Evolutionary conservation across 345 rosid genomes (phyloP).

Genomic region (Microcos paniculata): DNA sequence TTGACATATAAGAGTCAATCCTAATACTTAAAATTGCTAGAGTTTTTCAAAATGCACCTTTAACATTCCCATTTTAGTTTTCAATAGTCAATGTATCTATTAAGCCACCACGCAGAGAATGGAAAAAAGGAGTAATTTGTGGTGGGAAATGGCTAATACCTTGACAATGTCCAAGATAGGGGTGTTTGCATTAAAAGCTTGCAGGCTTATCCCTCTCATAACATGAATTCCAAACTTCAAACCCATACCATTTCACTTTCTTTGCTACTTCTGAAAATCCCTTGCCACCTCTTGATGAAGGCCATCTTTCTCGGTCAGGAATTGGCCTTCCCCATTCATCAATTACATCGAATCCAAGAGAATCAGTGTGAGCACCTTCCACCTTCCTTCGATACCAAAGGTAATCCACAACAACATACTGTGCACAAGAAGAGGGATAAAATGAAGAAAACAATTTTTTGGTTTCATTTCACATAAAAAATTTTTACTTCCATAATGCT

Average conservation of each 20-base stretch:
- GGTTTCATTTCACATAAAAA: neutral
- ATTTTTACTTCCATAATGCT: neutral
- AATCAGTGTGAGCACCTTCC: conserved; percentile 64
- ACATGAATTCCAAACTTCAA: conserved; percentile 94
- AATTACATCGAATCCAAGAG: conserved; percentile 86
- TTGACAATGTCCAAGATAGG: conserved; percentile 58
- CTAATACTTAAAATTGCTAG: neutral
- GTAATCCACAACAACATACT: conserved; percentile 96
- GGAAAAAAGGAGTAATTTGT: neutral
- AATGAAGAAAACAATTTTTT: neutral
- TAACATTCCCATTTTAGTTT: neutral
- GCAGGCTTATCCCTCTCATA: conserved; percentile 93
- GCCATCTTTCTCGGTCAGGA: conserved; percentile 88
- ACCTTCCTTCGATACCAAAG: conserved; percentile 92
- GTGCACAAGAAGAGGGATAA: conserved; percentile 14
- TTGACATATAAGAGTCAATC: neutral
- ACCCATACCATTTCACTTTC: conserved; percentile 80
- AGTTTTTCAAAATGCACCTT: neutral
- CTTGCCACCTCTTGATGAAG: conserved; percentile 78
- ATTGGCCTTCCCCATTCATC: conserved; percentile 92
- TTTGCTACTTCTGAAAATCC: conserved; percentile 78
- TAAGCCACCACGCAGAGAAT: neutral
- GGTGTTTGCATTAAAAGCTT: conserved; percentile 78
- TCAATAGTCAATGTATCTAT: neutral
- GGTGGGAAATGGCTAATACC: conserved; percentile 32